Base-by-base conservation (phyloP, 129 eudicot species). In the Tagetes erecta region DNA sequence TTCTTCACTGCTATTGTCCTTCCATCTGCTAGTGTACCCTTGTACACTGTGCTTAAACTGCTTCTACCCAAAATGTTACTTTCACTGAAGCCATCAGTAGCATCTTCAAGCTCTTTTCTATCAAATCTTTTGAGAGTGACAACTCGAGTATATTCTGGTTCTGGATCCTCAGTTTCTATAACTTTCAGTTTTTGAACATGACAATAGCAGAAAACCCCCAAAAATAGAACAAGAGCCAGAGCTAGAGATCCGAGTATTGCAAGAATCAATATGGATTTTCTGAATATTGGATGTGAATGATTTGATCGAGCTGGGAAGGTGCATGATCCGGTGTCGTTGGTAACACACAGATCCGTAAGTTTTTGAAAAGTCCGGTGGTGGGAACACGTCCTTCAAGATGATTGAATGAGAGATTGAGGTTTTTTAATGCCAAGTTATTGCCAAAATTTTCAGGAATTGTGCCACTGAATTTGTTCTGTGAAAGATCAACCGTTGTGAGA, bases 321-420 rank as follows among this genome's bases (percentile, higher is more conserved):
- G 71, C 99, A 94, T 20, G 71, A 73, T 40, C 50, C 64, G 33
- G 74, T 67, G 72, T 45, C 51, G 20, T 70, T 73, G 52, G 83
- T 51, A 64, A 87, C 86, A 68, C 99, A 91, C 2, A 94, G 87
- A 40, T 64, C 80, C 47, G 85, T 82, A 49, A 47, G 80, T 84
- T 84, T 59, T 42, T 74, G 68, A 92, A 86, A 35, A 81, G 41
- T 34, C 93, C 96, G 0, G 44, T 50, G 46, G 79, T 74, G 1
- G 92, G 96, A 76, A 88, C 81, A 49, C 67, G 87, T 42, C 98
- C 98, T 80, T 93, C 84, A 5, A 93, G 96, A 49, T 76, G 75
- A 68, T 90, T 93, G 86, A 74, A 86, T 11, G 98, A 90, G 68
- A 92, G 91, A 67, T 92, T 84, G 81, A 89, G 90, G 40, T 77